Base-by-base conservation (phyloP, 2,329 filamentous ascomycete genomes). In the Pseudogymnoascus sp. region DNA sequence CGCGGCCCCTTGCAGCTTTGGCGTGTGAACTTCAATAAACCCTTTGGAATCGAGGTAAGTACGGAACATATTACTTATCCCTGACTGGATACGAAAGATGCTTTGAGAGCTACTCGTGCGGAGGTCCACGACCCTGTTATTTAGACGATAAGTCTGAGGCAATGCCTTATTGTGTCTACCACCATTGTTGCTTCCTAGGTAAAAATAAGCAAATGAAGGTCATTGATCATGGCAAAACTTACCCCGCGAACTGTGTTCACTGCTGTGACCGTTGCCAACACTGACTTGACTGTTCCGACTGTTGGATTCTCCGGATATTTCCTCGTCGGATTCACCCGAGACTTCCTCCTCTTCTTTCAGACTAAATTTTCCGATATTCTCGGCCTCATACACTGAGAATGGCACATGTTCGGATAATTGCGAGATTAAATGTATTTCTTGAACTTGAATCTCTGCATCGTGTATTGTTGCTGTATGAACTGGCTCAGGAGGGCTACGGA, bases 21-120 rank as follows among this genome's bases (percentile, higher is more conserved):
- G 93, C 0, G 91, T 96, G 73, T 96, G 91, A 65, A 97, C 96
- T 75, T 97, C 93, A 64, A 96, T 88, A 73, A 97, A 97, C 14
- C 86, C 88, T 66, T 88, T 80, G 2, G 82, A 80, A 68, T 93
- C 89, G 0, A 97, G 82, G 1, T 88, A 86, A 8, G 82, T 76
- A 59, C 93, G 89, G 81, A 96, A 97, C 26, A 89, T 81, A 69
- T 88, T 88, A 69, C 89, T 87, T 63, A 96, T 85, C 26, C 86
- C 87, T 4, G 91, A 89, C 68, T 95, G 90, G 59, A 96, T 86
- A 64, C 91, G 88, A 81, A 96, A 96, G 67, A 96, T 88, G 35
- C 89, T 86, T 74, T 96, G 92, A 59, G 92, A 91, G 0, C 90
- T 84, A 0, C 90, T 88, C n/a, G 93, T 93, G 59, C 93, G 85